Conservation (phyloP, 768 basidiomycete species). For the Brasilioporus rufonigricans region DNA sequence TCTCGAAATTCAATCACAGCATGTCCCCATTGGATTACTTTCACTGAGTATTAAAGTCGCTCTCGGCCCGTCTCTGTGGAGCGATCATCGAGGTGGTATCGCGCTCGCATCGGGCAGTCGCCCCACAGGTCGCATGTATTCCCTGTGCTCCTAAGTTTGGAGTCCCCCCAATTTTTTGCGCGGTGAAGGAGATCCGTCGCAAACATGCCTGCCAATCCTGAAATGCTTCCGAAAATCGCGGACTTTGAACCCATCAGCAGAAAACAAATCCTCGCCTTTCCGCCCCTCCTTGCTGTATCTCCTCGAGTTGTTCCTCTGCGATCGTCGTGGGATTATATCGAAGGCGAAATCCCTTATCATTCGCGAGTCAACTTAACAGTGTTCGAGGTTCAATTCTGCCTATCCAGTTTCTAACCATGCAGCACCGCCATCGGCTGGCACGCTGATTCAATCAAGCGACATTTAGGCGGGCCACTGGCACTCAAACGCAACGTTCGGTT, state of each 20-base stretch:
- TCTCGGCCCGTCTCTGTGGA: slow-evolving; percentile 14
- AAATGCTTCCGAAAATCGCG: slow-evolving; percentile 29
- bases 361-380: slow-evolving; percentile 7
- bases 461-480: no score
- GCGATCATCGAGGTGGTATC: slow-evolving; percentile 6
- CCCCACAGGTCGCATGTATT: slow-evolving; percentile 5
- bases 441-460: slow-evolving; percentile 4
- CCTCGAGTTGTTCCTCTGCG: neutral
- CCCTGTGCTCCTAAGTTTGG: neutral
- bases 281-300: no score
- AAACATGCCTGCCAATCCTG: slow-evolving; percentile 1
- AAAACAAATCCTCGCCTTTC: neutral
- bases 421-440: slow-evolving; percentile 18
- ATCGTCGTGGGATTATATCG: slow-evolving; percentile 13
- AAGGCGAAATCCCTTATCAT: slow-evolving; percentile 12
- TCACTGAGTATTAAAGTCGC: slow-evolving; percentile 3
- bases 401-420: neutral
- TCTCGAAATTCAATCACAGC: slow-evolving; percentile 28
- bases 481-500: neutral
- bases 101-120: slow-evolving; percentile 1
- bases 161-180: slow-evolving; percentile 14
- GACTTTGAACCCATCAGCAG: slow-evolving; percentile 17
- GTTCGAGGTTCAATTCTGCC: slow-evolving; percentile 2
- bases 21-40: slow-evolving; percentile 17
- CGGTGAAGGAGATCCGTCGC: slow-evolving; percentile 11